A percentile compares a stretch with the other conserved stretches of the same genome.
Evolutionary conservation across 768 basidiomycete genomes (phyloP).

Genomic region (Dioszegia crocea): DNA sequence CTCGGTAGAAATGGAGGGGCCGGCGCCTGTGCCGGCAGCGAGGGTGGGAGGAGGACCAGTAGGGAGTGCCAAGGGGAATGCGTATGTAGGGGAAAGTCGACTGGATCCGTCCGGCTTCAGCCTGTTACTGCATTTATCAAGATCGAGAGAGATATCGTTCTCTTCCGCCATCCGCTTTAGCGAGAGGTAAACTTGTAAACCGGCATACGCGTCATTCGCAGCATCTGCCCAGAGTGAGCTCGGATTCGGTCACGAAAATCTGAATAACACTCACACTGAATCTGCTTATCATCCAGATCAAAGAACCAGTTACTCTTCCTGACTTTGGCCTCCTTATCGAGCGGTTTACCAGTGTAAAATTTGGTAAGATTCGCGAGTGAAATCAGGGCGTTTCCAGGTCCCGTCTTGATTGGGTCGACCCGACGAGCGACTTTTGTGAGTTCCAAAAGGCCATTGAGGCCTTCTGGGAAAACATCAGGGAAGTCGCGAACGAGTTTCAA

Average conservation of each 20-base stretch:
- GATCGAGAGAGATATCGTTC: slow-evolving; percentile 8
- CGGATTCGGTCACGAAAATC: background rate
- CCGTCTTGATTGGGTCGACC: slow-evolving; percentile 39
- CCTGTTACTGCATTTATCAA: background rate
- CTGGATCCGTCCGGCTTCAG: background rate
- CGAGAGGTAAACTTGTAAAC: slow-evolving; percentile 28
- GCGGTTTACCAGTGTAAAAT: slow-evolving; percentile 28
- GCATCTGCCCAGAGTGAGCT: slow-evolving; percentile 27
- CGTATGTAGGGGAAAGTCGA: background rate
- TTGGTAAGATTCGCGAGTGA: slow-evolving; percentile 31
- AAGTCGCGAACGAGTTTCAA: slow-evolving; percentile 43
- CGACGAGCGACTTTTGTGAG: slow-evolving; percentile 38
- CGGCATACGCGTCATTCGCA: slow-evolving; percentile 43
- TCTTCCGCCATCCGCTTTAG: slow-evolving; percentile 19
- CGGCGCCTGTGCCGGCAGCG: background rate
- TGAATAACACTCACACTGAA: slow-evolving; percentile 33
- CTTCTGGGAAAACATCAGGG: slow-evolving; percentile 18
- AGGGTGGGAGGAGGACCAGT: too few relatives aligned
- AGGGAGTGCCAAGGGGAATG: too few relatives aligned
- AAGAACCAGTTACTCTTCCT: slow-evolving; percentile 41
- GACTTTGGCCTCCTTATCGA: slow-evolving; percentile 35
- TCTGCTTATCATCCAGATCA: slow-evolving; percentile 14
- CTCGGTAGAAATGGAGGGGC: background rate
- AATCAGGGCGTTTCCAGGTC: slow-evolving; percentile 34
- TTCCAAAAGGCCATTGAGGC: slow-evolving; percentile 28